phyloP scores from a whole-genome alignment of 129 eudicot species.

The Lactuca saligna region DNA sequence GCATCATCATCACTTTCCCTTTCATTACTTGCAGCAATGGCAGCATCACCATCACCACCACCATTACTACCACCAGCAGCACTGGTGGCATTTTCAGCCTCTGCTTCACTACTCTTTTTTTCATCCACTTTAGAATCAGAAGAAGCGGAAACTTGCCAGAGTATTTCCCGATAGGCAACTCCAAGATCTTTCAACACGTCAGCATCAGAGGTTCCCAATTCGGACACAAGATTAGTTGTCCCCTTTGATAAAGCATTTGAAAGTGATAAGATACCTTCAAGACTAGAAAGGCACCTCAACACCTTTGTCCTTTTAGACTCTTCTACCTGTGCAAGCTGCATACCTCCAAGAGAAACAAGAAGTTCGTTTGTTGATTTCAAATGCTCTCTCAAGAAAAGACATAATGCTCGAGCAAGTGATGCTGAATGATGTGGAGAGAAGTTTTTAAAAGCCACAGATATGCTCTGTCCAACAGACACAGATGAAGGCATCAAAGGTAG shows the following conservation, averaged over 20 bases:
- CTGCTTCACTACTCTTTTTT: conserved; percentile 55
- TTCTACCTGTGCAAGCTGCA: conserved; percentile 64
- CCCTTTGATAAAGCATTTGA: conserved; percentile 80
- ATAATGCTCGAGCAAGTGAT: conserved; percentile 83
- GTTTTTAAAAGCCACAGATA: conserved; percentile 82
- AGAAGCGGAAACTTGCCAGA: conserved; percentile 84
- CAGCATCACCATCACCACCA: conserved; percentile 10
- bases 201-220: conserved; percentile 86
- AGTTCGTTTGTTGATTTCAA: conserved; percentile 66
- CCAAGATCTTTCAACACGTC: conserved; percentile 95
- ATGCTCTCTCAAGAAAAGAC: conserved; percentile 76
- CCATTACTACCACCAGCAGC: conserved; percentile 13
- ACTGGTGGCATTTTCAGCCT: conserved; percentile 55
- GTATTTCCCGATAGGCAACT: conserved; percentile 67
- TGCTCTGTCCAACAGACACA: conserved; percentile 81
- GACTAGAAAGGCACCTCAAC: conserved; percentile 65
- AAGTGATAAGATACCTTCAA: conserved; percentile 81
- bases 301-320: conserved; percentile 55
- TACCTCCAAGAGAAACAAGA: conserved; percentile 56
- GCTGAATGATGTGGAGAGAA: conserved; percentile 94
- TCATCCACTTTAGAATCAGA: conserved; percentile 78
- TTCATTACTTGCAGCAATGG: conserved; percentile 51
- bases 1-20: conserved; percentile 90
- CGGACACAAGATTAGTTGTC: conserved; percentile 71
- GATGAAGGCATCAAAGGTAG: conserved; percentile 77